Evolutionary conservation across 495 filamentous ascomycete species (phyloP).

Genomic region (Annulohypoxylon moriforme): DNA sequence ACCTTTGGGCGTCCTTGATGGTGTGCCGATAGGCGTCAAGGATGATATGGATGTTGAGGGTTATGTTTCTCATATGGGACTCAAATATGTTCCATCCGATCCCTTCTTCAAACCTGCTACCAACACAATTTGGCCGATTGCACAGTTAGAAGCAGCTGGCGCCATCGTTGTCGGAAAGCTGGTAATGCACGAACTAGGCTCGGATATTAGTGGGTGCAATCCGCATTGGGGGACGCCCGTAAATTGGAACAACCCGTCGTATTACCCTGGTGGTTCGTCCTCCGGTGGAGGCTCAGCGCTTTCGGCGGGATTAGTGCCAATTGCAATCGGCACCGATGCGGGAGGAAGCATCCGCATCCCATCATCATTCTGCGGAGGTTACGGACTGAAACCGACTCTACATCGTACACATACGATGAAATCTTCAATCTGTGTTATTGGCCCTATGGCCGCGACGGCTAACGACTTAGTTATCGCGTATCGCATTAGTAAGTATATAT

Average conservation of each 20-base stretch:
- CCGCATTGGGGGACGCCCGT: conserved; percentile 72
- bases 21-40: conserved; percentile 87
- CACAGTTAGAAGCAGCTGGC: conserved; percentile 79
- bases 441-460: conserved; percentile 81
- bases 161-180: conserved; percentile 86
- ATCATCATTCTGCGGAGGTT: conserved; percentile 83
- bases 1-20: conserved; percentile 77
- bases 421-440: conserved; percentile 72
- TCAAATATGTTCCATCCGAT: conserved; percentile 51
- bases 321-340: conserved; percentile 86
- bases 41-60: conserved; percentile 84
- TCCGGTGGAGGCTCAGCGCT: conserved; percentile 86
- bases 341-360: conserved; percentile 90
- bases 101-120: conserved; percentile 49
- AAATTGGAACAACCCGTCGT: conserved; percentile 83
- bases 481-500: conserved; percentile 58
- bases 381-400: conserved; percentile 87
- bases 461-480: conserved; percentile 87
- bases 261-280: conserved; percentile 91
- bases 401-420: conserved; percentile 71
- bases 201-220: conserved; percentile 57
- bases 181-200: conserved; percentile 92
- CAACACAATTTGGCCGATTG: conserved; percentile 74
- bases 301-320: conserved; percentile 78
- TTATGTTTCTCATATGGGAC: conserved; percentile 72